These are phyloP conservation scores for Mallotus nudiflorus DNA, from an alignment of 345 rosid species.

Conservation along the genomic window DNA sequence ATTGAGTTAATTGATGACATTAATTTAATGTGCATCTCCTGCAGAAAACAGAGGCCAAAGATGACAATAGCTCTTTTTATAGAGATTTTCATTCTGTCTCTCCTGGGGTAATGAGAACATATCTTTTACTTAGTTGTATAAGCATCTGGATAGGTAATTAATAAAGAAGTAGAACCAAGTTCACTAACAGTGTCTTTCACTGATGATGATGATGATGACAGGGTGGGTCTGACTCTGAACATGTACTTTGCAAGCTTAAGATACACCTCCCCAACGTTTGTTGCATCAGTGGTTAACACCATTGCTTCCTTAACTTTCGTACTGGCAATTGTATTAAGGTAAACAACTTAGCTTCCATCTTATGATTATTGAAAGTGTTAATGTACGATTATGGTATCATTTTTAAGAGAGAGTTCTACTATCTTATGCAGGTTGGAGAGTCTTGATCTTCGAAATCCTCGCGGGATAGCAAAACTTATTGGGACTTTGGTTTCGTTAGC, in stretches of 20 bases:
- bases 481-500: constrained; percentile 53
- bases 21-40: background rate
- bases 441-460: constrained; percentile 46
- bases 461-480: constrained; percentile 55
- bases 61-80: constrained; percentile 51
- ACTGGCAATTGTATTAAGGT: constrained; percentile 35
- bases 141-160: too few relatives aligned
- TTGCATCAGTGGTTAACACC: constrained; percentile 36
- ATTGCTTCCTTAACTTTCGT: constrained; percentile 27
- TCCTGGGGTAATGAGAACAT: constrained; percentile 52
- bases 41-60: constrained; percentile 65
- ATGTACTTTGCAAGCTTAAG: constrained; percentile 36
- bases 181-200: background rate
- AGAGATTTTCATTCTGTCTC: constrained; percentile 64
- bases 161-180: too few relatives aligned
- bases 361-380: background rate
- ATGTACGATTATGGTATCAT: background rate
- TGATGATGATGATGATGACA: constrained; percentile 45
- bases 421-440: constrained; percentile 46
- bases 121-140: too few relatives aligned
- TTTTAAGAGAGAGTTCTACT: background rate
- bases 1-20: too few relatives aligned
- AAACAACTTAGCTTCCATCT: background rate
- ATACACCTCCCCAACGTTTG: constrained; percentile 37
- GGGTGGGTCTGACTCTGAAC: constrained; percentile 48